Evolutionary conservation across 2,329 filamentous ascomycete genomes (phyloP), one percentile per base, ranked within the genome.

Genomic region (Septoria linicola): DNA sequence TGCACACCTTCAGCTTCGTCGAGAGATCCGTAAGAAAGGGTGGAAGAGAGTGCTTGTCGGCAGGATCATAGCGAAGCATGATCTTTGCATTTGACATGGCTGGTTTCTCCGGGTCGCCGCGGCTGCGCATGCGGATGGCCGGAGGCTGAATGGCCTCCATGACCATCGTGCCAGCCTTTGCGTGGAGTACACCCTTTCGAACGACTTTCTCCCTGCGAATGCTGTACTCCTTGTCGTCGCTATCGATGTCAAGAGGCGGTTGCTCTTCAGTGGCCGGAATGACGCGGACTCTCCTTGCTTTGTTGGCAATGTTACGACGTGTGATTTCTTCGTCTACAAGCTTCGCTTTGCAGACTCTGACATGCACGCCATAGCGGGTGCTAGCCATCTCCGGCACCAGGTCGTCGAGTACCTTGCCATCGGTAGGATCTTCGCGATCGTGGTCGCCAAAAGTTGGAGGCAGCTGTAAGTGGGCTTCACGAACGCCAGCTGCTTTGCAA

Each of bases 341-440:
- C 27, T 72, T 73, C 8, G 74, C 75, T 51, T 59, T 63, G 6
- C 52, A 59, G 34, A 70, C 53, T 27, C 59, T 58, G n/a, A 60
- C 66, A 34, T 66, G 66, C 50, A 86, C 71, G 1, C 71, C 73
- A 60, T 86, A 87, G 2, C 72, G 70, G 39, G 86, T 78, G 62
- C 75, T 80, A 27, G 75, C 72, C 82, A 85, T 85, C 7, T 81
- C 76, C 0, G 83, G 83, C 2, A 80, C 72, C 63, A 85, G 71
- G 59, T 86, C 83, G 61, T 86, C 81, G 34, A 81, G 70, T 14
- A 80, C 64, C 27, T 77, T 54, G 76, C 72, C 19, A 73, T 73
- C 39, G 74, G 72, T n/a, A 79, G 66, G 57, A 32, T 61, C 59
- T 46, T 50, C 25, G 10, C 45, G 44, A 27, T 53, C 56, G 30